Conservation (phyloP, 257 asterid genomes). For the Petunia secreta region DNA sequence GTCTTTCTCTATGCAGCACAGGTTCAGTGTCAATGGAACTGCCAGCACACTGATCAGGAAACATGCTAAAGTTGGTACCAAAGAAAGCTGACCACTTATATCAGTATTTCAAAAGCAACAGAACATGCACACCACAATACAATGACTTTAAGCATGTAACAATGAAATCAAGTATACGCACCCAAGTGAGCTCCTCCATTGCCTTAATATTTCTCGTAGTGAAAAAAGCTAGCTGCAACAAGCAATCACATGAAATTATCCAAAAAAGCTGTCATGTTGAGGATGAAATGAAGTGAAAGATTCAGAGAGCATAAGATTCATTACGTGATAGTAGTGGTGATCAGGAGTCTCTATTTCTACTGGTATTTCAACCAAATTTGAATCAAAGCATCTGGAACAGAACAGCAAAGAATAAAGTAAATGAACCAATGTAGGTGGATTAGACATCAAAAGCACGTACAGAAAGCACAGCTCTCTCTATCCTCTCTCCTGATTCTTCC, state of each 20-base stretch:
- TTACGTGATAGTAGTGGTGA: slow-evolving; percentile 89
- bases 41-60: slow-evolving; percentile 5
- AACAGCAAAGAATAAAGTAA: slow-evolving; percentile 12
- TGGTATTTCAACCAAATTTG: slow-evolving; percentile 88
- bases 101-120: slow-evolving; percentile 14
- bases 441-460: slow-evolving; percentile 3
- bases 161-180: slow-evolving; percentile 38
- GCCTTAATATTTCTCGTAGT: slow-evolving; percentile 80
- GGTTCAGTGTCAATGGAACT: slow-evolving; percentile 12
- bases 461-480: slow-evolving; percentile 3
- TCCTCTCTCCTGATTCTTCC: not conserved
- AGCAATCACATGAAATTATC: slow-evolving; percentile 26
- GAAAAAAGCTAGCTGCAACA: slow-evolving; percentile 82
- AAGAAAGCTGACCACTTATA: not conserved
- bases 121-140: not conserved
- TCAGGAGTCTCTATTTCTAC: slow-evolving; percentile 87
- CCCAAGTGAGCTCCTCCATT: slow-evolving; percentile 98
- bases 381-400: slow-evolving; percentile 67
- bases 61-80: not conserved
- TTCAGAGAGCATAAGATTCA: slow-evolving; percentile 32
- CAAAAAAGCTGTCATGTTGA: not conserved
- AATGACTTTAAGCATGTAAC: not conserved
- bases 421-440: slow-evolving; percentile 18
- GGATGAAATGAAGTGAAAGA: slow-evolving; percentile 21
- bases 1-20: not conserved